Percentiles rank a stretch among this genome's conserved stretches.
Conservation (phyloP, 495 filamentous ascomycete genomes). For the Pyronema omphalodes region DNA sequence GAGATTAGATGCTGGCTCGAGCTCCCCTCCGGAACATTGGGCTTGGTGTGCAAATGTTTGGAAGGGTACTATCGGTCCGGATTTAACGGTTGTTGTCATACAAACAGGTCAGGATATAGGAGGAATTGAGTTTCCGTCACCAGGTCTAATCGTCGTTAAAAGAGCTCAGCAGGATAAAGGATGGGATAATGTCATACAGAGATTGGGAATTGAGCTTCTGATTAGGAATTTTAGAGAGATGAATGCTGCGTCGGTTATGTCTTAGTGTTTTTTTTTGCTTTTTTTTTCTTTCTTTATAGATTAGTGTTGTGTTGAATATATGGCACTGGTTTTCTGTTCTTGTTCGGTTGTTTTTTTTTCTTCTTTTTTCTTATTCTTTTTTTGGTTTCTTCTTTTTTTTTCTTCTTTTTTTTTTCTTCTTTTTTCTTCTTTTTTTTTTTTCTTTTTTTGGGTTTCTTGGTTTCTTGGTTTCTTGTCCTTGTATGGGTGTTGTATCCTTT, state of each 20-base stretch:
- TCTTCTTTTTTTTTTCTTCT: too few relatives aligned
- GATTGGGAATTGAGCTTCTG: conserved; percentile 67
- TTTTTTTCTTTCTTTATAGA: not conserved
- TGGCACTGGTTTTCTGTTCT: too few relatives aligned
- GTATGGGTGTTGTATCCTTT: too few relatives aligned
- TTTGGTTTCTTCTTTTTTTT: too few relatives aligned
- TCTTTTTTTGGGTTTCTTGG: too few relatives aligned
- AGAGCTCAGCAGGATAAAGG: conserved; percentile 26
- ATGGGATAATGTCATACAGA: conserved; percentile 45
- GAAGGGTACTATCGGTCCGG: conserved; percentile 70
- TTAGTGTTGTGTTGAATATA: not conserved
- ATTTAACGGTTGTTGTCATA: conserved; percentile 59
- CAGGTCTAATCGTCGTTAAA: conserved; percentile 18
- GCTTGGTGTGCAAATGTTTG: conserved; percentile 95
- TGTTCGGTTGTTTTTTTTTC: too few relatives aligned
- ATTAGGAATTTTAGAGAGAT: conserved; percentile 32
- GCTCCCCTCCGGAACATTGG: conserved; percentile 80
- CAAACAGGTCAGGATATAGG: conserved; percentile 11
- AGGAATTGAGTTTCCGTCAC: conserved; percentile 13
- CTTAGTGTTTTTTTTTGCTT: not conserved
- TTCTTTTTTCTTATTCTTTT: too few relatives aligned
- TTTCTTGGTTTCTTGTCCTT: too few relatives aligned
- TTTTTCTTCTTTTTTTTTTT: too few relatives aligned
- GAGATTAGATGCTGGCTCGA: conserved; percentile 52
- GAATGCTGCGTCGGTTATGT: conserved; percentile 5